Evolutionary conservation across 176 grass and related monocot genomes (phyloP).

Genomic region (Oryza longistaminata): DNA sequence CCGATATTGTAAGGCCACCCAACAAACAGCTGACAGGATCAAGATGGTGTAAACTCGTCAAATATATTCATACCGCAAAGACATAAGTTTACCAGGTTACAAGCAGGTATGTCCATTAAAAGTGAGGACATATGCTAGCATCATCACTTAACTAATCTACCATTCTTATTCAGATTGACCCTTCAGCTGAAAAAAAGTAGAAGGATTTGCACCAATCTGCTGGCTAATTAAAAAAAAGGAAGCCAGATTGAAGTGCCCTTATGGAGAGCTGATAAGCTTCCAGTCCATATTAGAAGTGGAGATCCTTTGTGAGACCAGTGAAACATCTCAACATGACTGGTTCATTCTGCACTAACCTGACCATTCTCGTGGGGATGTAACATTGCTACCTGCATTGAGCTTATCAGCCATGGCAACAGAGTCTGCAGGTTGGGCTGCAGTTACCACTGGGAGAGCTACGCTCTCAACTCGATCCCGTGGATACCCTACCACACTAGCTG

Average conservation of each 20-base stretch:
- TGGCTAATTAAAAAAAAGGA: slow-evolving; percentile 42
- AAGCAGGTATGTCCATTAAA: slow-evolving; percentile 60
- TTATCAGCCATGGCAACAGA: slow-evolving; percentile 62
- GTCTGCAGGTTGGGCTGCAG: slow-evolving; percentile 56
- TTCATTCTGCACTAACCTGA: slow-evolving; percentile 34
- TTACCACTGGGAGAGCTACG: slow-evolving; percentile 43
- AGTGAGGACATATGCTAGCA: slow-evolving; percentile 52
- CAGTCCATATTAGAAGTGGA: slow-evolving; percentile 1
- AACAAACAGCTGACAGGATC: not conserved
- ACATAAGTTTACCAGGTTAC: slow-evolving; percentile 38
- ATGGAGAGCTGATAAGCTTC: slow-evolving; percentile 25
- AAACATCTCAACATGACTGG: not conserved
- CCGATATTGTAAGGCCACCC: not conserved
- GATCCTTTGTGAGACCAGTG: not conserved
- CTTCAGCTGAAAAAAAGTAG: slow-evolving; percentile 51
- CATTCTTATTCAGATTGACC: slow-evolving; percentile 54
- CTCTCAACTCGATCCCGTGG: slow-evolving; percentile 50
- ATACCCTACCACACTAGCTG: slow-evolving; percentile 72
- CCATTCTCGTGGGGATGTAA: slow-evolving; percentile 63
- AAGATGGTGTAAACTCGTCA: slow-evolving; percentile 43
- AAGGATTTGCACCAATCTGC: slow-evolving; percentile 44
- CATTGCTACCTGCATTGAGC: slow-evolving; percentile 67
- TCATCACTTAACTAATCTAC: slow-evolving; percentile 51
- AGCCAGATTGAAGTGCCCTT: slow-evolving; percentile 41
- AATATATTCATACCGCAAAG: slow-evolving; percentile 49